These are phyloP conservation scores for Ceratocystiopsis sp. DNA, from an alignment of 2,329 filamentous ascomycete genomes.

Conservation along the genomic window DNA sequence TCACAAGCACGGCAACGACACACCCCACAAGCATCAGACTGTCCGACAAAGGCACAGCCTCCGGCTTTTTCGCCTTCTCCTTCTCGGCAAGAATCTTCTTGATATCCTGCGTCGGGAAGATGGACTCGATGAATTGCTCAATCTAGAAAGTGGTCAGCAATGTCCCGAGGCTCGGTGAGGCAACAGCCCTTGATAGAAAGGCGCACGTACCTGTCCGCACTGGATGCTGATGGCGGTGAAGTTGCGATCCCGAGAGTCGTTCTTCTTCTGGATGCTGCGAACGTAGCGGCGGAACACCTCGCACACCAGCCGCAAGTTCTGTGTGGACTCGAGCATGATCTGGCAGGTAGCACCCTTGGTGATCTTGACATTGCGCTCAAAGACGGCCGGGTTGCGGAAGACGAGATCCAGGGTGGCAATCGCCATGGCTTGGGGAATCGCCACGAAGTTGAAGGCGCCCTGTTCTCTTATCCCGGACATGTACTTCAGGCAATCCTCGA, in stretches of 20 bases:
- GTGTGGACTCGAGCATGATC: conserved; percentile 82
- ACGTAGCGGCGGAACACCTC: conserved; percentile 66
- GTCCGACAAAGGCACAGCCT: conserved; percentile 37
- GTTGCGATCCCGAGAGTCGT: conserved; percentile 82
- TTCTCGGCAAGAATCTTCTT: conserved; percentile 31
- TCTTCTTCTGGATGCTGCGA: conserved; percentile 78
- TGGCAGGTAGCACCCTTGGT: conserved; percentile 85
- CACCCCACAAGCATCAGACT: conserved; percentile 48
- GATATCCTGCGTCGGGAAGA: conserved; percentile 74
- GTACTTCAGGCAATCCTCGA: conserved; percentile 92
- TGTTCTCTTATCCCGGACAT: conserved; percentile 90
- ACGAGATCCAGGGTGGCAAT: conserved; percentile 85
- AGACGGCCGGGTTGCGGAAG: conserved; percentile 80
- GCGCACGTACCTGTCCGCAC: conserved; percentile 43
- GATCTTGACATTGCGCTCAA: conserved; percentile 84
- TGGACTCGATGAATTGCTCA: conserved; percentile 85
- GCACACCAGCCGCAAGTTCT: conserved; percentile 69
- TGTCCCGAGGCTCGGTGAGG: no score
- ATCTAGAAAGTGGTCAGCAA: conserved; percentile 28
- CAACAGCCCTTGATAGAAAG: no score
- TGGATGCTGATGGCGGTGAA: conserved; percentile 82
- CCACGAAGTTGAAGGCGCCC: conserved; percentile 97
- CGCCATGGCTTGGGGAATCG: conserved; percentile 93
- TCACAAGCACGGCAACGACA: conserved; percentile 48
- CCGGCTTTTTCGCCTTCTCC: conserved; percentile 22